These are phyloP conservation scores for Malbranchea cinnamomea DNA, from an alignment of 2,329 filamentous ascomycete species.

Conservation along the genomic window DNA sequence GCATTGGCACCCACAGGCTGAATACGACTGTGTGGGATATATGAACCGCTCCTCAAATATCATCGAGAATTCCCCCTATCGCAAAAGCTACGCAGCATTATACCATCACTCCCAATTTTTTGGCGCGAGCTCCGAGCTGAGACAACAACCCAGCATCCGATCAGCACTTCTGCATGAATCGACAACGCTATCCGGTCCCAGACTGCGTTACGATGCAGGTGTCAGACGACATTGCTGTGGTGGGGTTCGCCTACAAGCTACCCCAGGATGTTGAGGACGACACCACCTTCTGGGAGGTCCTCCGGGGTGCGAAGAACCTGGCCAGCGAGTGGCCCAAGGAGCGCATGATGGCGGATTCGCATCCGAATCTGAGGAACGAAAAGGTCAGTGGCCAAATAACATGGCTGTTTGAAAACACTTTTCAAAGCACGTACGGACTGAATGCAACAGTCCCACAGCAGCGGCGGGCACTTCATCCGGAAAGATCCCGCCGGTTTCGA, in stretches of 20 bases:
- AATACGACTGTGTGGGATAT: too few relatives aligned
- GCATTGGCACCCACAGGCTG: too few relatives aligned
- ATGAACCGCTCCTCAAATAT: too few relatives aligned
- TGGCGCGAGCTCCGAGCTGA: not conserved
- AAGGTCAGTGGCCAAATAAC: too few relatives aligned
- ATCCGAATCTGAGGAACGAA: too few relatives aligned
- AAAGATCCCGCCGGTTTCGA: conserved; percentile 9
- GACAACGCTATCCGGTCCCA: not conserved
- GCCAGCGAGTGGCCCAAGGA: conserved; percentile 1
- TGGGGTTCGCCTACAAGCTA: conserved; percentile 3
- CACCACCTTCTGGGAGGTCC: conserved; percentile 1
- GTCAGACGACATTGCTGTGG: conserved; percentile 2
- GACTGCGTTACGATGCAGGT: not conserved
- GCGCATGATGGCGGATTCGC: too few relatives aligned
- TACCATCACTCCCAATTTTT: too few relatives aligned
- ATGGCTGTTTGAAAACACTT: too few relatives aligned
- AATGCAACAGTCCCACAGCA: not conserved
- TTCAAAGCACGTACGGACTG: too few relatives aligned
- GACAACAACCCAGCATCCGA: not conserved
- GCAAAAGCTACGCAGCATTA: too few relatives aligned
- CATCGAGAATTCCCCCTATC: too few relatives aligned
- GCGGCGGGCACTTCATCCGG: conserved; percentile 10
- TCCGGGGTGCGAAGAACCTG: conserved; percentile 1
- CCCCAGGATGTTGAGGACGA: conserved; percentile 1
- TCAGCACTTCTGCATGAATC: not conserved